Percentiles rank a stretch among this genome's conserved stretches.
These are phyloP conservation scores for Clonostachys rosea DNA, from an alignment of 2,329 filamentous ascomycete genomes.

Conservation along the genomic window DNA sequence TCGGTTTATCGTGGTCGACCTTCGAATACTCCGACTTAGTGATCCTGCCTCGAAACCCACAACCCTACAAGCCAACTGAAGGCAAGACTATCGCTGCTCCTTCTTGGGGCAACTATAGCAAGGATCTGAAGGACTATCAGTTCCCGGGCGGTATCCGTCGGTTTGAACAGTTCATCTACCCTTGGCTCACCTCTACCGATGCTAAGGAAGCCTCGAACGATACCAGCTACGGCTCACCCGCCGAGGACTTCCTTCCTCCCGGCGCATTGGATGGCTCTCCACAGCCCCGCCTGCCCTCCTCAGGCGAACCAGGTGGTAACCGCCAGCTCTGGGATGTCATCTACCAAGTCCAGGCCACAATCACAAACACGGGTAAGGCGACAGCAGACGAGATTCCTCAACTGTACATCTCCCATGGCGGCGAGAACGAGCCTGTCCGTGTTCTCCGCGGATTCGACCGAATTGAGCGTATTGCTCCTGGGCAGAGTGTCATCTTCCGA, in stretches of 20 bases:
- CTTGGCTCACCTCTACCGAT: slow-evolving; percentile 64
- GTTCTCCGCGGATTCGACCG: slow-evolving; percentile 80
- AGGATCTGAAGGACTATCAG: slow-evolving; percentile 57
- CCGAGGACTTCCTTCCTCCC: slow-evolving; percentile 55
- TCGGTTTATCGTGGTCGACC: slow-evolving; percentile 74
- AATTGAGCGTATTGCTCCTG: slow-evolving; percentile 61
- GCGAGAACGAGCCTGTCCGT: slow-evolving; percentile 61
- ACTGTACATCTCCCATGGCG: slow-evolving; percentile 77
- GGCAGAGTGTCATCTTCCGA: slow-evolving; percentile 61
- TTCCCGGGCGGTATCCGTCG: slow-evolving; percentile 57
- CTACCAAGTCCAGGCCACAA: slow-evolving; percentile 61
- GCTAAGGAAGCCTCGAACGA: slow-evolving; percentile 49
- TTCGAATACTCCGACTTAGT: slow-evolving; percentile 70
- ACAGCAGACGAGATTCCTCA: slow-evolving; percentile 70
- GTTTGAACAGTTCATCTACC: slow-evolving; percentile 60
- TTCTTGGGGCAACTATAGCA: slow-evolving; percentile 59
- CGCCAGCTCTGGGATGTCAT: slow-evolving; percentile 62
- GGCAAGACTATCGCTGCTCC: slow-evolving; percentile 62
- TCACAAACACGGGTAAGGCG: slow-evolving; percentile 66
- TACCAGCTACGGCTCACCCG: slow-evolving; percentile 53
- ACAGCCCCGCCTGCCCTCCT: slow-evolving; percentile 47
- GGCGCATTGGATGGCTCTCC: slow-evolving; percentile 49
- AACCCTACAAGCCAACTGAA: slow-evolving; percentile 51
- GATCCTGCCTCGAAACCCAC: slow-evolving; percentile 43
- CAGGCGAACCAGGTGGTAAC: slow-evolving; percentile 59